phyloP scores from a whole-genome alignment of 75 land plant genomes.

The Cupressus sempervirens region DNA sequence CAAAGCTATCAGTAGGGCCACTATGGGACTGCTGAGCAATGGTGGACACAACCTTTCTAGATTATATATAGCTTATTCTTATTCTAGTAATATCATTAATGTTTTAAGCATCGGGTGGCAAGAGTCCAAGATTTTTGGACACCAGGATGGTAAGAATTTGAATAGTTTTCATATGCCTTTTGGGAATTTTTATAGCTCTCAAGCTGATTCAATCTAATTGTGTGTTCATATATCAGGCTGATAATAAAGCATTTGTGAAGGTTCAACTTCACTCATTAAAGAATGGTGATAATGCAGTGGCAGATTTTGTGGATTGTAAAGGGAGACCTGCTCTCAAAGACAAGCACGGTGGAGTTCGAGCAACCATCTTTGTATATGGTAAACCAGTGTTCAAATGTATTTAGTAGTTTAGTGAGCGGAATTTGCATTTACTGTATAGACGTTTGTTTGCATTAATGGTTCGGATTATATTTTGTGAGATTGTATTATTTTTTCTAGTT shows the following conservation, averaged over 20 bases:
- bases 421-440: no score
- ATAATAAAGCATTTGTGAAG: background rate
- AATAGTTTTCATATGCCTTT: background rate
- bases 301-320: background rate
- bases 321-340: background rate
- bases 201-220: background rate
- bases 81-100: background rate
- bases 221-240: background rate
- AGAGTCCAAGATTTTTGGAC: background rate
- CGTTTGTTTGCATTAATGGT: no score
- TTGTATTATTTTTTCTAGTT: no score
- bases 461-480: no score
- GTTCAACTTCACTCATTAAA: background rate
- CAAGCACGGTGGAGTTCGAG: background rate
- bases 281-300: background rate
- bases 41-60: background rate
- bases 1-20: background rate
- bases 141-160: background rate
- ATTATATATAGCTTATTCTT: background rate
- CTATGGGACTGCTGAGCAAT: background rate
- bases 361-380: conserved; percentile 7
- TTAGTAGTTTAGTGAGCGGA: no score
- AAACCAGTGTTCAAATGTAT: no score
- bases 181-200: background rate
- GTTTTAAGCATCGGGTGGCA: background rate